Conservation (phyloP, 129 eudicot genomes). For the Helichrysum umbraculigerum region DNA sequence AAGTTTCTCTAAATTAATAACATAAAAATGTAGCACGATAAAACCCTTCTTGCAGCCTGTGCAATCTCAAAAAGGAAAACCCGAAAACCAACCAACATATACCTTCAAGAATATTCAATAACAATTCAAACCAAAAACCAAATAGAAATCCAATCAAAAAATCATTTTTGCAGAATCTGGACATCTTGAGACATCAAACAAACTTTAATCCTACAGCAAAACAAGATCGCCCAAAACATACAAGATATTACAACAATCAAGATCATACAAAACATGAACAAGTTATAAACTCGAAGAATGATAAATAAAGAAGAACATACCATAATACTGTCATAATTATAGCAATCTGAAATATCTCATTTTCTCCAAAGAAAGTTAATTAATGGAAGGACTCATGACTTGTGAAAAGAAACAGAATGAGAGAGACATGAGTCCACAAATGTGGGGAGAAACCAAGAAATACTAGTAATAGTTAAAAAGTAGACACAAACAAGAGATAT, state of each 20-base stretch:
- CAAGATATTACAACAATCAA: neutral
- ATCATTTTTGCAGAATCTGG: neutral
- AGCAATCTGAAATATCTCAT: neutral
- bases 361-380: neutral
- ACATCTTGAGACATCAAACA: neutral
- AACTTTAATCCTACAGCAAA: neutral
- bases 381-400: conserved; percentile 13
- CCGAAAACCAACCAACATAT: no score
- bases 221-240: conserved; percentile 4
- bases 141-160: neutral
- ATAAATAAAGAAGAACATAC: conserved; percentile 15
- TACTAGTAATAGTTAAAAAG: neutral
- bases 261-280: neutral
- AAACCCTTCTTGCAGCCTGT: neutral
- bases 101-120: neutral
- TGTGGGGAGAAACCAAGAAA: conserved; percentile 4
- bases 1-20: neutral
- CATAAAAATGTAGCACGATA: neutral
- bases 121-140: neutral
- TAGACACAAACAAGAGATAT: conserved; percentile 20
- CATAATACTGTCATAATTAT: neutral
- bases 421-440: conserved; percentile 17
- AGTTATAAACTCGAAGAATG: neutral
- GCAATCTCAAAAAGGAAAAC: neutral
- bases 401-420: neutral